These are phyloP conservation scores for Linum usitatissimum DNA, from an alignment of 345 rosid species.

Conservation along the genomic window DNA sequence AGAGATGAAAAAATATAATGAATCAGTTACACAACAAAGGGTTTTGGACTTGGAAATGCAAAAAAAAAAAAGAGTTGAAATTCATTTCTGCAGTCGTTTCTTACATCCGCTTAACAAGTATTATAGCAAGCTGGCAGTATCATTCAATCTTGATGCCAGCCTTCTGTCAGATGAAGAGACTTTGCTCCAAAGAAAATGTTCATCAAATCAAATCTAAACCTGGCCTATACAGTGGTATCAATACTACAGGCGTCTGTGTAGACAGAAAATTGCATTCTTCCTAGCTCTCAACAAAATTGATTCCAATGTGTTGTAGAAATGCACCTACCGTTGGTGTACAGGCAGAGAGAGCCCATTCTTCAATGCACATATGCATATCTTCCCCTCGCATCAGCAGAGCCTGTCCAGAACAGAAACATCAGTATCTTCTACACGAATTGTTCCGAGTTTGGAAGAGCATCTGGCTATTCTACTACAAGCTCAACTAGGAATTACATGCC, in stretches of 20 bases:
- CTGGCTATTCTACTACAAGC: not conserved
- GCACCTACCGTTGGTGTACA: not conserved
- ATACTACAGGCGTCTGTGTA: not conserved
- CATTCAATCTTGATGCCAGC: too few relatives aligned
- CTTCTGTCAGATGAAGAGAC: too few relatives aligned
- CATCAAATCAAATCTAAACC: too few relatives aligned
- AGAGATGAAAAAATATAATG: too few relatives aligned
- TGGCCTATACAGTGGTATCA: too few relatives aligned
- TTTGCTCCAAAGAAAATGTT: too few relatives aligned
- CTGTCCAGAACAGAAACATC: not conserved
- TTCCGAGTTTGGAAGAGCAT: too few relatives aligned
- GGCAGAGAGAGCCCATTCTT: not conserved
- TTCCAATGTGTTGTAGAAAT: too few relatives aligned
- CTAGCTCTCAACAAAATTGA: not conserved
- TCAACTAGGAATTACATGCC: not conserved
- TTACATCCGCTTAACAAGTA: not conserved
- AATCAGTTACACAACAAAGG: too few relatives aligned
- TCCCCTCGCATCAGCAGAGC: not conserved
- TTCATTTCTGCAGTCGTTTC: not conserved
- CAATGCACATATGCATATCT: not conserved
- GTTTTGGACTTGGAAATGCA: not conserved
- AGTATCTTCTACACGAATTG: too few relatives aligned
- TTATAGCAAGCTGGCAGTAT: too few relatives aligned
- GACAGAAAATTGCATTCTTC: not conserved
- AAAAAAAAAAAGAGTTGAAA: too few relatives aligned